Evolutionary conservation across 2,329 filamentous ascomycete species (phyloP), one percentile per base, ranked within the genome.

Genomic region (Penicillium sp.): DNA sequence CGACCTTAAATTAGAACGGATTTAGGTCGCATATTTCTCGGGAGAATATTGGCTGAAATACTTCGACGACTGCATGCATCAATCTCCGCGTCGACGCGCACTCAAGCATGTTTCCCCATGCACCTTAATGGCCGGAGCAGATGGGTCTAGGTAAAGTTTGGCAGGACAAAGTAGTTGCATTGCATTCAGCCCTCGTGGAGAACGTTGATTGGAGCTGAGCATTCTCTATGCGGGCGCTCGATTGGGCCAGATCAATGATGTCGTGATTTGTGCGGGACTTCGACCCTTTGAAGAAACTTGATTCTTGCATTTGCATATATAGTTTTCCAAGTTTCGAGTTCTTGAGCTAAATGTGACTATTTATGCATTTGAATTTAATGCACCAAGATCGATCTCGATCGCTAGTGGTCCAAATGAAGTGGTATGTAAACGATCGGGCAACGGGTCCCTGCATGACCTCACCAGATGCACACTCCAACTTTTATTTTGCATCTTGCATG

Each of bases 361-460:
- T 13, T 7, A 5, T 14, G 13, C 5, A 38, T 38, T 7, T 7
- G 14, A 38, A 38, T 2, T 38, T 13, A 38, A 38, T 38, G 10
- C 30, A 14, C 35, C 7, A 11, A 38, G 35, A 38, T 38, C 35
- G 35, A 38, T 38, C 35, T 38, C 35, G 35, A 38, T 38, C 35
- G 35, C 16, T 16, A 38, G 35, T 38, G 35, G 35, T 38, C 35
- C 35, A 13, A 13, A 38, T 3, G 16, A 13, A 16, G 1, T 38
- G 7, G 19, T 42, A 25, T 30, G 52, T 45, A 28, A 35, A 55
- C 8, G 43, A 55, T 40, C 26, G 37, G 13, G 19, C 33, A 10
- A 19, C 52, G 22, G 43, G 52, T 43, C 22, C 45, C 45, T 49
- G 45, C 45, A 49, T 49, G 45, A 49, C 45, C 45, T 49, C 45